A percentile compares a stretch with the other conserved stretches of the same genome.
These are phyloP conservation scores for Biscutella auriculata DNA, from an alignment of 441 rosid species.

Conservation along the genomic window DNA sequence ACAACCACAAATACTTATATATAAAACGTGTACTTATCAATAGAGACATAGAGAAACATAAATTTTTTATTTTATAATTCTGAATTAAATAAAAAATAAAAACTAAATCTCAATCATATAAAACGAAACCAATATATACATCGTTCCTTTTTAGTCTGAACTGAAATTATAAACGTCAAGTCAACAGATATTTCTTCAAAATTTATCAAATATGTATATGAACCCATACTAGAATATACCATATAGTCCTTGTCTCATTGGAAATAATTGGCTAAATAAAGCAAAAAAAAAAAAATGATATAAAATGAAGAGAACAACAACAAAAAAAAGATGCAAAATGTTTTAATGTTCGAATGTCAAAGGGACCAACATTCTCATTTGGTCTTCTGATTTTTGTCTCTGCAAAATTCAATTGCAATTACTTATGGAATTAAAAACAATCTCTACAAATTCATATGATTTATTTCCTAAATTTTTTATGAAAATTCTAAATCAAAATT, in stretches of 20 bases:
- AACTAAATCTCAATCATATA: not conserved
- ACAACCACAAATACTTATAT: not conserved
- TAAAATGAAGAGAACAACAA: constrained; percentile 10
- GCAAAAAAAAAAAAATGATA: constrained; percentile 5
- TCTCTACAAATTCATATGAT: not conserved
- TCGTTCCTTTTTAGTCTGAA: not conserved
- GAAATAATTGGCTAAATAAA: not conserved
- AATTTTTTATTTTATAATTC: too few relatives aligned
- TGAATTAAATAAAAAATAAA: too few relatives aligned
- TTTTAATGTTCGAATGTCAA: constrained; percentile 8
- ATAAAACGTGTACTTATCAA: constrained; percentile 17
- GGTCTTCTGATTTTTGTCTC: too few relatives aligned
- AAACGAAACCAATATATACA: not conserved
- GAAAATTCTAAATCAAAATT: too few relatives aligned
- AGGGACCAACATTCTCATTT: constrained; percentile 27
- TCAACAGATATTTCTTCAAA: not conserved
- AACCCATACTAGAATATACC: not conserved
- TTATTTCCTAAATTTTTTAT: too few relatives aligned
- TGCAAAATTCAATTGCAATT: too few relatives aligned
- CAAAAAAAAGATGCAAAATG: constrained; percentile 8
- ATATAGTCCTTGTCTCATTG: not conserved
- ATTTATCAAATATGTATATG: not conserved
- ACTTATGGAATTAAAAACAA: too few relatives aligned
- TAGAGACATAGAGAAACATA: not conserved
- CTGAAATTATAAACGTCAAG: not conserved